These are phyloP conservation scores for Candida pini DNA, from an alignment of 805 yeast genomes.

Conservation along the genomic window DNA sequence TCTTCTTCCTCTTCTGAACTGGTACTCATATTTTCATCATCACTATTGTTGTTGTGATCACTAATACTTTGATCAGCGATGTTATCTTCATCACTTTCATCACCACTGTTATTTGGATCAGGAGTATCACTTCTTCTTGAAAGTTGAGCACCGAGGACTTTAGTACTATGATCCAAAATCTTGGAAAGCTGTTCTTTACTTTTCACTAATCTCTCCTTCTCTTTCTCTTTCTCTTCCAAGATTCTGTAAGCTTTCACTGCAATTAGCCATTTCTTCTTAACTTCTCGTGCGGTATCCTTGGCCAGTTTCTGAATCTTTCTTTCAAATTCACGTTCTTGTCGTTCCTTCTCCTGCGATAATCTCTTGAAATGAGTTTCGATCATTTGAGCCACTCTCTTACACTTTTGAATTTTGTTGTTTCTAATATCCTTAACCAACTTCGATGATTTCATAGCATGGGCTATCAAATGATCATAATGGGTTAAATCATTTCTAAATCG, in stretches of 20 bases:
- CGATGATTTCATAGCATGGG: constrained; percentile 71
- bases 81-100: constrained; percentile 16
- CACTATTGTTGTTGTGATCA: constrained; percentile 7
- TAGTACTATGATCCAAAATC: constrained; percentile 88
- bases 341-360: constrained; percentile 82
- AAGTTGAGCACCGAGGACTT: constrained; percentile 79
- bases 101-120: constrained; percentile 17
- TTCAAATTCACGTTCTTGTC: constrained; percentile 70
- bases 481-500: constrained; percentile 35
- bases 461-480: constrained; percentile 65
- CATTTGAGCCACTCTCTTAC: constrained; percentile 72
- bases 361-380: constrained; percentile 83
- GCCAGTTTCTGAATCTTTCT: constrained; percentile 65
- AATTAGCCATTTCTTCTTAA: constrained; percentile 82
- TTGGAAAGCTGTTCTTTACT: constrained; percentile 85
- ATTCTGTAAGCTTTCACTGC: constrained; percentile 79
- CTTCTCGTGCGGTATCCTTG: constrained; percentile 76
- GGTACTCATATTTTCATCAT: constrained; percentile 16
- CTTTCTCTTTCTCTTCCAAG: constrained; percentile 70
- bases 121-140: constrained; percentile 35
- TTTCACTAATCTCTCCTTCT: constrained; percentile 68
- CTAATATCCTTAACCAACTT: constrained; percentile 63
- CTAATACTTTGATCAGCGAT: background rate
- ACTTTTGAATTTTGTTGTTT: constrained; percentile 57
- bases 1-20: constrained; percentile 23